phyloP scores from a whole-genome alignment of 73 alveolate species.

The Blepharisma stoltei region DNA sequence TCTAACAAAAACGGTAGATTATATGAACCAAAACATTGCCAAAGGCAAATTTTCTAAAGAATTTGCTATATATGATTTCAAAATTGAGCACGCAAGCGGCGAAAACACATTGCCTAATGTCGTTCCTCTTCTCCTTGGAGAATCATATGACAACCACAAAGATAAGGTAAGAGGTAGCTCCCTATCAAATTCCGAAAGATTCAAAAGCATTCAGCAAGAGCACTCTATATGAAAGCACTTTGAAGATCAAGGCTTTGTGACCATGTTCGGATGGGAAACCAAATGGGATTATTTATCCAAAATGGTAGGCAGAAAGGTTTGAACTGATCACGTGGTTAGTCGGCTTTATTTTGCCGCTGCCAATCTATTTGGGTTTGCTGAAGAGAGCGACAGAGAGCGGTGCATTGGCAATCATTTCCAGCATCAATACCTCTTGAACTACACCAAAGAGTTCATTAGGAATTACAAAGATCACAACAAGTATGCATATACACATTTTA shows the following conservation, averaged over 20 bases:
- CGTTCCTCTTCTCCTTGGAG: not conserved
- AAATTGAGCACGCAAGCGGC: not conserved
- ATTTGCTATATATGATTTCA: not conserved
- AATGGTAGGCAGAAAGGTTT: not conserved
- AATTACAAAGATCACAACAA: not conserved
- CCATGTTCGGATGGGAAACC: conserved; percentile 8
- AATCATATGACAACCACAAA: not conserved
- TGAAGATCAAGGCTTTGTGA: not conserved
- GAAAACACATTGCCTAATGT: not conserved
- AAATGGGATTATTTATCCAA: not conserved
- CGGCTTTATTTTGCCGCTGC: not conserved
- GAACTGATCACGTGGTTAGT: not conserved
- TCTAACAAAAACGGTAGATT: not conserved
- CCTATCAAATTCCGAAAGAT: not conserved
- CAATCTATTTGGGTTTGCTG: not conserved
- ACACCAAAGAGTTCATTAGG: not conserved
- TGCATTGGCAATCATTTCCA: not conserved
- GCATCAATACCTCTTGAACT: not conserved
- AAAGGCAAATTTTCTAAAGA: not conserved
- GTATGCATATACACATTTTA: not conserved
- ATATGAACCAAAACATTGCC: not conserved
- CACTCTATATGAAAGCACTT: not conserved
- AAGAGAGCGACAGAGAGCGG: not conserved
- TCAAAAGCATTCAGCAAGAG: not conserved
- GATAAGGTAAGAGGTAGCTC: conserved; percentile 2